Percentiles rank a stretch among this genome's conserved stretches.
Evolutionary conservation across 148 eudicot genomes (phyloP).

Genomic region (Beta vulgaris): DNA sequence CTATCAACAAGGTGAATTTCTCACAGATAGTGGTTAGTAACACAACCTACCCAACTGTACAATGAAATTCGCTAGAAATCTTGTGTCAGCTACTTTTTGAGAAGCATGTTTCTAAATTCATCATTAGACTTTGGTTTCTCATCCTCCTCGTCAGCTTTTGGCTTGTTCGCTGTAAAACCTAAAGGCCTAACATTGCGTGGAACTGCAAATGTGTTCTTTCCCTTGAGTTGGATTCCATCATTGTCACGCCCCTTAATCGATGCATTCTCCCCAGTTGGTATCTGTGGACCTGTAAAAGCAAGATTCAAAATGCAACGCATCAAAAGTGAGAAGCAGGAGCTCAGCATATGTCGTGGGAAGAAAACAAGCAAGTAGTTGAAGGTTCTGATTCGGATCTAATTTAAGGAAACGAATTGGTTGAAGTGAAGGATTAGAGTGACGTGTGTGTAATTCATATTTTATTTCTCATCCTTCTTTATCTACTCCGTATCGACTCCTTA

Average conservation of each 20-base stretch:
- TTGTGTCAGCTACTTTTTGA: conserved; percentile 32
- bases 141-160: conserved; percentile 38
- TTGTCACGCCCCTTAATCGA: conserved; percentile 19
- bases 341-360: background rate
- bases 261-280: background rate
- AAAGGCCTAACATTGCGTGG: conserved; percentile 69
- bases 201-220: conserved; percentile 79
- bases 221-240: conserved; percentile 50
- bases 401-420: no score
- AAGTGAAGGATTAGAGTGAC: no score
- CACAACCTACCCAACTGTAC: conserved; percentile 21
- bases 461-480: no score
- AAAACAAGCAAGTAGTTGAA: background rate
- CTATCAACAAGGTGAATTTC: background rate
- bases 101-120: conserved; percentile 77
- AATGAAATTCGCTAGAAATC: background rate
- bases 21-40: background rate
- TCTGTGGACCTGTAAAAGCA: conserved; percentile 21
- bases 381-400: no score
- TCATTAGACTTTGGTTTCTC: conserved; percentile 83
- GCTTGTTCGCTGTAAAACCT: conserved; percentile 41
- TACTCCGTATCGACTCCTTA: no score
- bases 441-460: no score
- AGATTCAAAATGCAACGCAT: background rate
- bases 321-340: background rate